These are phyloP conservation scores for Mortierella polycephala DNA, from an alignment of 371 early-diverging fungal species.

Conservation along the genomic window DNA sequence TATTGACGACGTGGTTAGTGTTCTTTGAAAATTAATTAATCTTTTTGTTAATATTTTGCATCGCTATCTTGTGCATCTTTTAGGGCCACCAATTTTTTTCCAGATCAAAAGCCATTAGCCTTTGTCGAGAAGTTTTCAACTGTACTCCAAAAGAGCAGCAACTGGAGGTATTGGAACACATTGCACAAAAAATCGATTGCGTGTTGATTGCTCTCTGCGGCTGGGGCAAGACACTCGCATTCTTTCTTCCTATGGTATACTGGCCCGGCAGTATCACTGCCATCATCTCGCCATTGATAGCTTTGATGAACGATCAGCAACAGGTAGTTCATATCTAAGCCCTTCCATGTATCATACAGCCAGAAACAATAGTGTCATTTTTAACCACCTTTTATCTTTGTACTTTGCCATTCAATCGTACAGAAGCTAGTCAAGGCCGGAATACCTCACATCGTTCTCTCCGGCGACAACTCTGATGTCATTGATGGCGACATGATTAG, in stretches of 20 bases:
- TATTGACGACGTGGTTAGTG: slow-evolving; percentile 11
- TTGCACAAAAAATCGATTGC: slow-evolving; percentile 17
- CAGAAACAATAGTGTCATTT: not conserved
- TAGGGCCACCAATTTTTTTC: slow-evolving; percentile 8
- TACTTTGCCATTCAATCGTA: slow-evolving; percentile 7
- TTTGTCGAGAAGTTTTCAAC: slow-evolving; percentile 17
- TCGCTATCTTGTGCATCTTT: slow-evolving; percentile 3
- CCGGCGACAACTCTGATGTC: slow-evolving; percentile 6
- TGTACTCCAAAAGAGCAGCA: slow-evolving; percentile 28
- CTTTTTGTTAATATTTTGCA: slow-evolving; percentile 3
- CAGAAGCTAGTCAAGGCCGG: slow-evolving; percentile 17
- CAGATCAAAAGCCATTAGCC: slow-evolving; percentile 17
- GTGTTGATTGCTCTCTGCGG: slow-evolving; percentile 26
- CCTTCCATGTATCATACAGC: slow-evolving; percentile 4
- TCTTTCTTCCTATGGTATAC: slow-evolving; percentile 20
- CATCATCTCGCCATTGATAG: slow-evolving; percentile 22
- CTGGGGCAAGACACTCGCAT: slow-evolving; percentile 31
- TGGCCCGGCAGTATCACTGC: slow-evolving; percentile 1
- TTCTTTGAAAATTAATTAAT: slow-evolving; percentile 3
- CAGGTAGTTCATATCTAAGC: slow-evolving; percentile 11
- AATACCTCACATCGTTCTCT: slow-evolving; percentile 17
- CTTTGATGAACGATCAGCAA: slow-evolving; percentile 27
- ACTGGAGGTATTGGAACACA: slow-evolving; percentile 15
- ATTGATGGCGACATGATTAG: slow-evolving; percentile 7
- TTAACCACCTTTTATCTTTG: slow-evolving; percentile 1